phyloP scores from a whole-genome alignment of 257 asterid species.

The Ehretia macrophylla region DNA sequence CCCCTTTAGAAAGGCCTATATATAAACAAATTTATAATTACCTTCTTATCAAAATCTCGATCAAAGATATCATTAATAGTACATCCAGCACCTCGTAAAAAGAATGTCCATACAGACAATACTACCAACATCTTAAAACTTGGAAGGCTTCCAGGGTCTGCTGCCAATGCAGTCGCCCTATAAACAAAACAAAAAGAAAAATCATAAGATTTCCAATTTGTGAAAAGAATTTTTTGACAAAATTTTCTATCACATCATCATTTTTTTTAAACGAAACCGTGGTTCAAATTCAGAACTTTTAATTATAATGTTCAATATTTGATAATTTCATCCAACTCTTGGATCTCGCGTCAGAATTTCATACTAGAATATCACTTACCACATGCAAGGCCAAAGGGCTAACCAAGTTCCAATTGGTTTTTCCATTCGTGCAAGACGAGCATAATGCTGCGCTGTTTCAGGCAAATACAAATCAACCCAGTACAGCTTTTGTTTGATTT shows the following conservation, averaged over 20 bases:
- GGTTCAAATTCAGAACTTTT: no score
- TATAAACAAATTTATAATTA: slow-evolving; percentile 2
- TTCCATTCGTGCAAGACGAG: slow-evolving; percentile 81
- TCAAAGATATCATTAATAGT: slow-evolving; percentile 40
- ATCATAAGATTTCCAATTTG: no score
- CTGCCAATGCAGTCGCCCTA: slow-evolving; percentile 17
- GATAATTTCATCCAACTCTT: no score
- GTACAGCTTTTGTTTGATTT: slow-evolving; percentile 3
- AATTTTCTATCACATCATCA: no score
- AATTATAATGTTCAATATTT: no score
- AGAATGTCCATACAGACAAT: slow-evolving; percentile 82
- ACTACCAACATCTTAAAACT: slow-evolving; percentile 75
- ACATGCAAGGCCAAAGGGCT: slow-evolving; percentile 98
- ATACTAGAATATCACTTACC: no score
- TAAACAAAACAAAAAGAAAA: neutral
- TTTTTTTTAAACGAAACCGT: no score
- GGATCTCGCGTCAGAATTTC: no score
- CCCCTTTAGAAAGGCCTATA: no score
- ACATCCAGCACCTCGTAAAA: slow-evolving; percentile 87
- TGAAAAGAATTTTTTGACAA: no score
- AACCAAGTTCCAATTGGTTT: slow-evolving; percentile 97
- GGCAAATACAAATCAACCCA: slow-evolving; percentile 87
- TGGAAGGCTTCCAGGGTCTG: slow-evolving; percentile 73
- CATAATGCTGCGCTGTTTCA: slow-evolving; percentile 55
- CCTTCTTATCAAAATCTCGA: slow-evolving; percentile 89